Percentiles rank a stretch among this genome's conserved stretches.
phyloP scores from a whole-genome alignment of 2,329 filamentous ascomycete species.

The Aspergillus novoparasiticus region DNA sequence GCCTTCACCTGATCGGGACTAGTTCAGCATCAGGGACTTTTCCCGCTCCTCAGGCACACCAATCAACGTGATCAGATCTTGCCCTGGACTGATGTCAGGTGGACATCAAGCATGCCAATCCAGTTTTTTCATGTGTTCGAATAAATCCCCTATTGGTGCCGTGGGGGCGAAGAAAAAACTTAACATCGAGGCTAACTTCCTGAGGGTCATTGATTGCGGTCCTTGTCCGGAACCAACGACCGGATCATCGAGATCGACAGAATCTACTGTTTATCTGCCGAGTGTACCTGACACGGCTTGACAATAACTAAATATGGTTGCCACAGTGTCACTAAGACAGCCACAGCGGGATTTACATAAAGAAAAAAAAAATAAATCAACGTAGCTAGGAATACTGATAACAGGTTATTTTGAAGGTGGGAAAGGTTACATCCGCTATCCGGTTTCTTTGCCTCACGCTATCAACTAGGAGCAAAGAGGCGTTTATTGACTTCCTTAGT shows the following conservation, averaged over 20 bases:
- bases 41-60: constrained; percentile 19
- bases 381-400: background rate
- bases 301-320: background rate
- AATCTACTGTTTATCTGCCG: background rate
- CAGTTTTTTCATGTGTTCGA: background rate
- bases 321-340: background rate
- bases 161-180: background rate
- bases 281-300: background rate
- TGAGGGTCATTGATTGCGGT: background rate
- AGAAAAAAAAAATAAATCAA: background rate
- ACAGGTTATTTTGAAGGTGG: background rate
- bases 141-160: background rate
- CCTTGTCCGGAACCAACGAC: background rate
- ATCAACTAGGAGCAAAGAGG: background rate
- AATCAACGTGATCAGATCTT: constrained; percentile 12
- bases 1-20: constrained; percentile 5
- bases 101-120: background rate
- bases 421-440: background rate
- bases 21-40: background rate
- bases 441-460: constrained; percentile 2
- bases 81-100: constrained; percentile 4
- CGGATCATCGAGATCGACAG: constrained; percentile 12
- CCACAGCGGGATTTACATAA: background rate
- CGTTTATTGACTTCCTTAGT: constrained; percentile 3
- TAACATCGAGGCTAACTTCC: background rate